A percentile compares a stretch with the other conserved stretches of the same genome.
These are phyloP conservation scores for Phlyctochytrium planicorne DNA, from an alignment of 192 early-diverging fungal species.

Conservation along the genomic window DNA sequence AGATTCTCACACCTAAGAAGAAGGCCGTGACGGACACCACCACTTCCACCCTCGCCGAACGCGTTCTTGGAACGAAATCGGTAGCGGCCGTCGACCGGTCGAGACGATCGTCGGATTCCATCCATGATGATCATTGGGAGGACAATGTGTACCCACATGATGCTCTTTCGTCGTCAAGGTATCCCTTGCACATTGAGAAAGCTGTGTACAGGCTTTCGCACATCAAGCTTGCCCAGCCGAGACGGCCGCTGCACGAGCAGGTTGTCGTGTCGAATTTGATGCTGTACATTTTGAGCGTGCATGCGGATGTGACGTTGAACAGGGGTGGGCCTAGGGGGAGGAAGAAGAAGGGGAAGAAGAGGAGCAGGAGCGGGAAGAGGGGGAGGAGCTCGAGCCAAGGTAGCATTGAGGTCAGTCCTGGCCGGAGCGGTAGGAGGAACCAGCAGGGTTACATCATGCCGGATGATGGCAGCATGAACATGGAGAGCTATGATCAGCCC, in stretches of 20 bases:
- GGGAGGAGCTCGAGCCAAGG: not conserved
- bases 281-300: conserved; percentile 55
- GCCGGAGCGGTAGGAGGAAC: too few relatives aligned
- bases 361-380: conserved; percentile 7
- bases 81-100: not conserved
- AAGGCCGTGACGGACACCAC: not conserved
- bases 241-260: conserved; percentile 44
- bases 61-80: not conserved
- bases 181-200: conserved; percentile 28
- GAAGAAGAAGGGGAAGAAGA: conserved; percentile 25
- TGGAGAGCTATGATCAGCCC: too few relatives aligned
- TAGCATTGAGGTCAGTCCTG: too few relatives aligned
- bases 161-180: conserved; percentile 11
- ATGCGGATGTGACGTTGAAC: conserved; percentile 51
- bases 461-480: too few relatives aligned
- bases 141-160: not conserved
- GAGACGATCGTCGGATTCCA: not conserved
- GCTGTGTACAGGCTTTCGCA: conserved; percentile 44
- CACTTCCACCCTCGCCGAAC: not conserved
- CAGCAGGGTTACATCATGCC: not conserved
- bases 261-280: conserved; percentile 54
- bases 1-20: conserved; percentile 10
- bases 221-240: conserved; percentile 45
- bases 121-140: not conserved
- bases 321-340: conserved; percentile 35